A percentile compares a stretch with the other conserved stretches of the same genome.
phyloP scores from a whole-genome alignment of 306 rosid genomes.

The Gillenia trifoliata region DNA sequence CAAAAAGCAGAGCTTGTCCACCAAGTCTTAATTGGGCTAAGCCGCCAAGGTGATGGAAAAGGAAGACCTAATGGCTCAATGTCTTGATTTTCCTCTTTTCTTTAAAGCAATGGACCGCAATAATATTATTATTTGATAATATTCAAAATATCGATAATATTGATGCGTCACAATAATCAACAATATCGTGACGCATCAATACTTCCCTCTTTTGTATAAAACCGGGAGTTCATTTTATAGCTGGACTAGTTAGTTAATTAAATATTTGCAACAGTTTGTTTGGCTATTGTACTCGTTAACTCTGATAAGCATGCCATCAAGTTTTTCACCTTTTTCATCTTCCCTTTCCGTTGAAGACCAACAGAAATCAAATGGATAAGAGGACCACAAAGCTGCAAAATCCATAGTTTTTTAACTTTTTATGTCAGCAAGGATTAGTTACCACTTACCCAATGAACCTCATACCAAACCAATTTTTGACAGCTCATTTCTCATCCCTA shows the following conservation, averaged over 20 bases:
- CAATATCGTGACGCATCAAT: neutral
- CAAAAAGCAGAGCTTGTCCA: neutral
- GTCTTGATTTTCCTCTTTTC: no score
- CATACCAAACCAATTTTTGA: neutral
- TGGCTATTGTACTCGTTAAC: neutral
- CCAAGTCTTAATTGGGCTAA: neutral
- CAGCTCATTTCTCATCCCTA: neutral
- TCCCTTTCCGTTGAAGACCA: neutral
- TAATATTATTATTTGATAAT: no score
- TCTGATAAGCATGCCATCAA: neutral
- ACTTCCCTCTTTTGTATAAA: no score
- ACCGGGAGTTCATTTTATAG: no score
- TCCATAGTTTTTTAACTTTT: neutral
- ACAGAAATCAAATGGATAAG: neutral
- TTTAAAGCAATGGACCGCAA: no score
- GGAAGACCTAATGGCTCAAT: no score
- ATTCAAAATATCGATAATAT: no score
- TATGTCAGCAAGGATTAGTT: neutral
- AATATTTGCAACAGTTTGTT: neutral
- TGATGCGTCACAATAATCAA: no score
- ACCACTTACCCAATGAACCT: neutral
- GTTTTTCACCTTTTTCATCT: neutral
- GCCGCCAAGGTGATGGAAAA: neutral
- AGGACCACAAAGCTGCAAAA: neutral
- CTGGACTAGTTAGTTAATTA: no score